Conservation (phyloP, 169 alveolate genomes). For the Babesia bovis region DNA sequence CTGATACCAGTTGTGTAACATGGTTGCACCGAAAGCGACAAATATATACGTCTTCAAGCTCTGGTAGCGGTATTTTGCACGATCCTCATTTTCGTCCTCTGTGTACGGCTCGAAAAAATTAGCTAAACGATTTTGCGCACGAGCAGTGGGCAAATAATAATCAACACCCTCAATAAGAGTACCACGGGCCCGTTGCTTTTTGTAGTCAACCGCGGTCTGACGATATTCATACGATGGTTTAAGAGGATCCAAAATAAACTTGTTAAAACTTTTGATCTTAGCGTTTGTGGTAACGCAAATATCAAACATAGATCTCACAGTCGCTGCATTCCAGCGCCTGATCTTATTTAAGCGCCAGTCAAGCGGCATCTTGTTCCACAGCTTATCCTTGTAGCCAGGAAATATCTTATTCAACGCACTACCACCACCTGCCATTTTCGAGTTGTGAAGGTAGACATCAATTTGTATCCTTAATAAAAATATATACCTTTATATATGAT, state of each 20-base stretch:
- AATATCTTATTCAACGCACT: constrained; percentile 83
- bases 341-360: constrained; percentile 70
- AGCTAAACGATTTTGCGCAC: constrained; percentile 78
- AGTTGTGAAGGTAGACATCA: background rate
- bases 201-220: constrained; percentile 80
- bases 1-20: constrained; percentile 79
- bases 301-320: constrained; percentile 64
- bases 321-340: constrained; percentile 77
- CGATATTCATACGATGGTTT: constrained; percentile 75
- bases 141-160: constrained; percentile 75
- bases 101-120: constrained; percentile 83
- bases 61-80: constrained; percentile 78
- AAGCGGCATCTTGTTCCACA: constrained; percentile 83
- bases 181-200: constrained; percentile 83
- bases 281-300: constrained; percentile 73
- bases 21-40: constrained; percentile 82
- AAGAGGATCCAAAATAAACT: constrained; percentile 74
- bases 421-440: constrained; percentile 74
- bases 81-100: constrained; percentile 79
- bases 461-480: background rate
- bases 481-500: too few relatives aligned
- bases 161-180: constrained; percentile 85
- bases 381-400: constrained; percentile 85
- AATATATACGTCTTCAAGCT: constrained; percentile 78
- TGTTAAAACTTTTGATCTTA: constrained; percentile 71